Conservation (phyloP, 202 grass and related monocot species). For the Setaria italica region DNA sequence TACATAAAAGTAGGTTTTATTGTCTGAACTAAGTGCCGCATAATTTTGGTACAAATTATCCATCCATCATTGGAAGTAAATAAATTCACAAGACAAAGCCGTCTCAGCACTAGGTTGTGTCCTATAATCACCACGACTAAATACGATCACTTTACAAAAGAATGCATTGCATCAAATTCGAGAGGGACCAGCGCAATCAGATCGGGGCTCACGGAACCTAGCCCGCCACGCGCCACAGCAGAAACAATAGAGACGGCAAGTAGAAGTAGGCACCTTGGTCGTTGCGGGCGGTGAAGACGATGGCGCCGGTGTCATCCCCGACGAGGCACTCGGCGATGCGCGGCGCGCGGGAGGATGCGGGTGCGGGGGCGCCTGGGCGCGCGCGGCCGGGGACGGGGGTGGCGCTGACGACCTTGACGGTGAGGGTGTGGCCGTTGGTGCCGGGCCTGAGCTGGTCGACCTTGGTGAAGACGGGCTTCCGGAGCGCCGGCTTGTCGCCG, state of each 20-base stretch:
- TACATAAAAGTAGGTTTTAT: background rate
- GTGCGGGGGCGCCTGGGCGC: constrained; percentile 32
- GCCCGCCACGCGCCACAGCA: too few relatives aligned
- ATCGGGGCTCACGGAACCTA: too few relatives aligned
- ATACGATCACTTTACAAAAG: too few relatives aligned
- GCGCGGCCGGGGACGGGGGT: constrained; percentile 65
- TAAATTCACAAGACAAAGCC: background rate
- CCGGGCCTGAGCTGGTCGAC: constrained; percentile 82
- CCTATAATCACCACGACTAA: too few relatives aligned
- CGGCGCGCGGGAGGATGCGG: constrained; percentile 50
- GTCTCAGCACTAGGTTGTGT: background rate
- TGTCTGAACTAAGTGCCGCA: background rate
- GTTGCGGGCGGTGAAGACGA: constrained; percentile 85
- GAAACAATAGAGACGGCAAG: too few relatives aligned
- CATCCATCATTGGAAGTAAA: background rate
- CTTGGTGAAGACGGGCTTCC: constrained; percentile 82
- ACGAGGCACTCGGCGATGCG: constrained; percentile 86
- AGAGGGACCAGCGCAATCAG: too few relatives aligned
- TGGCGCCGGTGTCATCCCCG: constrained; percentile 75
- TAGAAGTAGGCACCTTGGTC: constrained; percentile 61
- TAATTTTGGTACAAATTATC: background rate
- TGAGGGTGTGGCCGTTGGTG: constrained; percentile 76
- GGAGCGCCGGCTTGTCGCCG: constrained; percentile 64
- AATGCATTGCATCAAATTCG: too few relatives aligned
- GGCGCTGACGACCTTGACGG: constrained; percentile 74